Base-by-base conservation (phyloP, 148 eudicot genomes). In the Silene uniflora region DNA sequence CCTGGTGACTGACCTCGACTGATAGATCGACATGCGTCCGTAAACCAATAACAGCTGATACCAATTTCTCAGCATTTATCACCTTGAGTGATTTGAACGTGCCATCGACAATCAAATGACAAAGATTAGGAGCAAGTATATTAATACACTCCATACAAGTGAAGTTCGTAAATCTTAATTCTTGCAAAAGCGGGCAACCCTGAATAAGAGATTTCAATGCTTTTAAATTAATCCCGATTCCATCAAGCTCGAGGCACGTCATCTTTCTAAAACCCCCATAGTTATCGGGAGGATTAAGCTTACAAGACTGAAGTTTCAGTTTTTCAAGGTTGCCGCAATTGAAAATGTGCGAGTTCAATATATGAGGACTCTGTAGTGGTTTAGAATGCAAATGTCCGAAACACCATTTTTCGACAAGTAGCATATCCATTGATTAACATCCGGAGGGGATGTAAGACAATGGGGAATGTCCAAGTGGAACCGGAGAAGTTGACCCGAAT, bases 351-450 rank as follows among this genome's bases (percentile, higher is more conserved):
- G 74, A 67, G 16, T 71, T 68, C 59, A 81, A 68, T 16, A 7
- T 18, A 35, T 66, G 59, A 32, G 35, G 35, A 67, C 4, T 16
- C 4, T 12, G 44, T 1, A 56, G 5, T 60, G 25, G 68, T 73
- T 76, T 6, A 59, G 54, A 72, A 81, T 49, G 74, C 60, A 59
- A 14, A 81, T 73, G 6, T 81, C 83, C 25, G 32, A 66, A 47
- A 81, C 12, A 23, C 56, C 80, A 25, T 69, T 67, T 77, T 74
- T 76, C 9, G 83, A 76, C n/a, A 81, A 74, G 74, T 59, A 68
- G 10, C 58, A 72, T 18, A 77, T 47, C 83, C 83, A 81, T 21
- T 73, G 77, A 73, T 21, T 7, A 61, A 81, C 54, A 49, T 49
- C 54, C 16, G 54, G 16, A 4, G 1, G 2, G 54, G 12, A 10